A percentile compares a stretch with the other conserved stretches of the same genome.
These are phyloP conservation scores for Plasmodium malariae DNA, from an alignment of 169 alveolate species.

Conservation along the genomic window DNA sequence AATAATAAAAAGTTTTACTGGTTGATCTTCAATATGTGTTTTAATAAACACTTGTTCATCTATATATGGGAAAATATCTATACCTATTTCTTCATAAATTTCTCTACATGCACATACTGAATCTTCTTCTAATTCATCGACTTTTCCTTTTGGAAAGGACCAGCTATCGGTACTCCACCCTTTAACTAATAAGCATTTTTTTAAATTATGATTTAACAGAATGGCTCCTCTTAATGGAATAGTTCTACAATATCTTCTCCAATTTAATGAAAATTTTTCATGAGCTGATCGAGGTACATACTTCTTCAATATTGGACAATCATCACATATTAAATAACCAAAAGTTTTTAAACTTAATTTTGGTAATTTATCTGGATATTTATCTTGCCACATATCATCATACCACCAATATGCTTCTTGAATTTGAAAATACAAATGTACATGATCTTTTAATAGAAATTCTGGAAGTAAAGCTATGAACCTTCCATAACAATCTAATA, in stretches of 20 bases:
- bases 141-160: slow-evolving; percentile 96
- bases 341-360: slow-evolving; percentile 85
- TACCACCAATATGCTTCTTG: slow-evolving; percentile 96
- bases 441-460: slow-evolving; percentile 88
- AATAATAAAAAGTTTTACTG: slow-evolving; percentile 87
- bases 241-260: slow-evolving; percentile 88
- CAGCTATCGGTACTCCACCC: slow-evolving; percentile 90
- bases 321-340: slow-evolving; percentile 88
- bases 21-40: slow-evolving; percentile 85
- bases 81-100: slow-evolving; percentile 94
- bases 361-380: slow-evolving; percentile 85
- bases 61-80: slow-evolving; percentile 87
- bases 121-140: slow-evolving; percentile 94
- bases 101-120: slow-evolving; percentile 95
- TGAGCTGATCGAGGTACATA: slow-evolving; percentile 84
- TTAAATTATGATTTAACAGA: slow-evolving; percentile 85
- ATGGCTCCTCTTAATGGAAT: slow-evolving; percentile 94
- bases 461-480: slow-evolving; percentile 92
- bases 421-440: slow-evolving; percentile 90
- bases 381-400: slow-evolving; percentile 92
- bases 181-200: slow-evolving; percentile 88
- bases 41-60: slow-evolving; percentile 86
- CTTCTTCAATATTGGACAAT: slow-evolving; percentile 86
- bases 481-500: slow-evolving; percentile 92
- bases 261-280: slow-evolving; percentile 80